phyloP scores from a whole-genome alignment of 2,329 filamentous ascomycete species.

The Bipolaris cookei region DNA sequence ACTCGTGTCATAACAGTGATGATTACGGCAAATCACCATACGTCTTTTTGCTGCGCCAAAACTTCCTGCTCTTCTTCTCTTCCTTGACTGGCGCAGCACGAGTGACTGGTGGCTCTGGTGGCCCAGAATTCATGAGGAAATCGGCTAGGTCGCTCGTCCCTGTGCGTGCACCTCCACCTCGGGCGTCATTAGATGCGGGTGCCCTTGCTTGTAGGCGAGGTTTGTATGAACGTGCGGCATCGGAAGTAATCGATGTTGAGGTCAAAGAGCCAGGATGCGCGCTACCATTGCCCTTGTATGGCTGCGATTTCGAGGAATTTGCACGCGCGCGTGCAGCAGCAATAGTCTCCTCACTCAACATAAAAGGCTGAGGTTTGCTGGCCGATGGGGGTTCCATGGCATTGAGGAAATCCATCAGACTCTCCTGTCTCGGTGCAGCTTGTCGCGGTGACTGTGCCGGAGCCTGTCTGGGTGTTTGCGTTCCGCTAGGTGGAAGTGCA shows the following conservation, averaged over 20 bases:
- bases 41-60: constrained; percentile 44
- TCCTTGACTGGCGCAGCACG: constrained; percentile 24
- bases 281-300: constrained; percentile 20
- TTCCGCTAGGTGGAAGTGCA: constrained; percentile 50
- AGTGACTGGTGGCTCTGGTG: constrained; percentile 35
- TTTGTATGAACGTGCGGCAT: constrained; percentile 35
- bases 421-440: constrained; percentile 54
- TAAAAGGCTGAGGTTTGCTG: constrained; percentile 42
- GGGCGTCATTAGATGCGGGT: constrained; percentile 30
- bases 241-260: constrained; percentile 22
- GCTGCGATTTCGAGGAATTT: constrained; percentile 23
- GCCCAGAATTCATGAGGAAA: constrained; percentile 52
- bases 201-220: constrained; percentile 37
- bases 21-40: constrained; percentile 27
- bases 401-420: constrained; percentile 74
- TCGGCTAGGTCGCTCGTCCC: constrained; percentile 53
- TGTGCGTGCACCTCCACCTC: constrained; percentile 25
- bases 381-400: constrained; percentile 68
- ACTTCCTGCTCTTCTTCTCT: constrained; percentile 41
- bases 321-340: constrained; percentile 43
- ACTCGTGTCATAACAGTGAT: not conserved
- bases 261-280: constrained; percentile 19
- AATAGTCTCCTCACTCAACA: constrained; percentile 41
- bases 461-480: constrained; percentile 17
- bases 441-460: constrained; percentile 17